These are phyloP conservation scores for Debaryomyces subglobosus DNA, from an alignment of 1,139 yeast genomes.

Conservation along the genomic window DNA sequence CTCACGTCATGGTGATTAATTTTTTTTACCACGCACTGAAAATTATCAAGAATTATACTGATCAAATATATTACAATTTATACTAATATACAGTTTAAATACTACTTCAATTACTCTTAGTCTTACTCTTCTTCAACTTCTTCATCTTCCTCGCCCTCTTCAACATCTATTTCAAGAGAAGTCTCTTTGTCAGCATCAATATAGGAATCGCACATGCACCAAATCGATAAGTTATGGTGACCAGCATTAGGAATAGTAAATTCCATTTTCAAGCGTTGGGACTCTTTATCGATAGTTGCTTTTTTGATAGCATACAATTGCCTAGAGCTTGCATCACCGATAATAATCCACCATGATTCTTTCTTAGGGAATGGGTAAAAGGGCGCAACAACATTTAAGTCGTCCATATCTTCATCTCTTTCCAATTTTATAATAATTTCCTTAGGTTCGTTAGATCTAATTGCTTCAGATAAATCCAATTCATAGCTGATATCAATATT, in stretches of 20 bases:
- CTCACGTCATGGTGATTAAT: not conserved
- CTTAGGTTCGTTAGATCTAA: conserved; percentile 47
- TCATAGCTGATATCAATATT: conserved; percentile 72
- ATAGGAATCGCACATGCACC: conserved; percentile 93
- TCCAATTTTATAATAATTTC: conserved; percentile 56
- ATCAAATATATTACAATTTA: not conserved
- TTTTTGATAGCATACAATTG: conserved; percentile 78
- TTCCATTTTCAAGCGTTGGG: conserved; percentile 55
- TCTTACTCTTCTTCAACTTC: conserved; percentile 9
- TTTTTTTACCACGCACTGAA: conserved; percentile 3
- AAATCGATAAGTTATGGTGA: conserved; percentile 60
- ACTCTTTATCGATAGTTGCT: conserved; percentile 55
- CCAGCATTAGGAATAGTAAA: conserved; percentile 67
- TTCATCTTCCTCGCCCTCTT: conserved; percentile 11
- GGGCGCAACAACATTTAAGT: conserved; percentile 58
- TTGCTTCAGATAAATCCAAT: conserved; percentile 40
- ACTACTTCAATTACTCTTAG: conserved; percentile 1
- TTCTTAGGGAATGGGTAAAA: conserved; percentile 58
- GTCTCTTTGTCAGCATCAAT: conserved; percentile 89
- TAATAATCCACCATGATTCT: conserved; percentile 89
- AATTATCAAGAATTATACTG: not conserved
- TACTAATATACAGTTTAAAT: not conserved
- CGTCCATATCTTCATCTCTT: conserved; percentile 80
- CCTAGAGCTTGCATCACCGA: conserved; percentile 65
- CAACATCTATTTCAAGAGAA: conserved; percentile 50